A percentile compares a stretch with the other conserved stretches of the same genome.
Evolutionary conservation across 2,329 filamentous ascomycete species (phyloP).

Genomic region (Fusarium illudens): DNA sequence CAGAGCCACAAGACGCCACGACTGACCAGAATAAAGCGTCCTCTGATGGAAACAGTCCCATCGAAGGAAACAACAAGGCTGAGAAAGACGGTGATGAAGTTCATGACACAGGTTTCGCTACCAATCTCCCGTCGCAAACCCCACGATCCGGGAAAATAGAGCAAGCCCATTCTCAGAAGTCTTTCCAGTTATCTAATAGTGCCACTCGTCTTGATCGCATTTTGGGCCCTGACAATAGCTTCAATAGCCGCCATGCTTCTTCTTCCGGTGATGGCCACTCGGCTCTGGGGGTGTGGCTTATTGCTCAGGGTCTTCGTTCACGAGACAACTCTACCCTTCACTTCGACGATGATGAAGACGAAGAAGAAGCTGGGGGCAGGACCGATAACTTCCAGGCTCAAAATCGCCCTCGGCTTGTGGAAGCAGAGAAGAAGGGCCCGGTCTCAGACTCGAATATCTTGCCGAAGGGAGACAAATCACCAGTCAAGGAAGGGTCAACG

Average conservation of each 20-base stretch:
- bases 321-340: conserved; percentile 38
- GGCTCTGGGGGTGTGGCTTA: conserved; percentile 50
- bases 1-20: neutral
- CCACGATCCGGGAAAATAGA: conserved; percentile 8
- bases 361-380: neutral
- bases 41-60: no score
- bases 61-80: neutral
- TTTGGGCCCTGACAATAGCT: conserved; percentile 39
- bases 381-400: neutral
- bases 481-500: neutral
- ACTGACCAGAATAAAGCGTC: neutral
- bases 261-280: conserved; percentile 47
- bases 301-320: conserved; percentile 45
- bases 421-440: neutral
- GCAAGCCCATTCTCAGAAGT: conserved; percentile 18
- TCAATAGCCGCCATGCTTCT: conserved; percentile 43
- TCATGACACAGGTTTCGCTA: neutral
- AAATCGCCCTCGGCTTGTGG: neutral
- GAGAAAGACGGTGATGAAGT: neutral
- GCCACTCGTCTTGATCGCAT: conserved; percentile 31
- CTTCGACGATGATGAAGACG: conserved; percentile 31
- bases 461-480: neutral
- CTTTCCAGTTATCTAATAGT: conserved; percentile 32
- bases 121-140: neutral
- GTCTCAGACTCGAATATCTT: neutral